Conservation (phyloP, 208 protist species). For the Acanthamoeba royreba region DNA sequence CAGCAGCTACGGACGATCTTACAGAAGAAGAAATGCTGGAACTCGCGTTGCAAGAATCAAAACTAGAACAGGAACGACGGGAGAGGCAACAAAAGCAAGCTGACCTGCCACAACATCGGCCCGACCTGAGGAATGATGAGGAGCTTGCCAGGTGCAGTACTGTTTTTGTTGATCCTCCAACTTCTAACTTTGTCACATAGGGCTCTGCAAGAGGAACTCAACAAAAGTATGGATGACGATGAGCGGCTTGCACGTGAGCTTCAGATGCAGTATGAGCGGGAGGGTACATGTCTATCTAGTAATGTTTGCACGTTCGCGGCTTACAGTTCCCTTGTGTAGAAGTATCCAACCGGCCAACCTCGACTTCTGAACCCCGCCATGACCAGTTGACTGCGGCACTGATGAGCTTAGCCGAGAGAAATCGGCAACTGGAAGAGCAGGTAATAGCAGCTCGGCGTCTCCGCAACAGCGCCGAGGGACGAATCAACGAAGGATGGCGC, state of each 20-base stretch:
- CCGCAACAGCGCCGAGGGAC: too few relatives aligned
- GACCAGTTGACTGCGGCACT: not conserved
- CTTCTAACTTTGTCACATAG: not conserved
- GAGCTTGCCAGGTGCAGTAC: not conserved
- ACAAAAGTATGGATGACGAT: not conserved
- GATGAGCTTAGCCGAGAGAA: not conserved
- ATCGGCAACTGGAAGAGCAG: not conserved
- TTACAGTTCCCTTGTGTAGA: too few relatives aligned
- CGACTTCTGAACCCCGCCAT: not conserved
- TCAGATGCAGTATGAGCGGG: not conserved
- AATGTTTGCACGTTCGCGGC: not conserved
- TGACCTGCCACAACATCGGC: too few relatives aligned
- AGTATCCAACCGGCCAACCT: not conserved
- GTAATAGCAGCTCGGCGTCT: not conserved
- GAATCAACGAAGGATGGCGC: not conserved
- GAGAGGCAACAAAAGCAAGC: too few relatives aligned
- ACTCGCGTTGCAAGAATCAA: too few relatives aligned
- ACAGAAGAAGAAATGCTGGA: too few relatives aligned
- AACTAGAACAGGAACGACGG: too few relatives aligned
- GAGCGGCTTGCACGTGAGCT: not conserved
- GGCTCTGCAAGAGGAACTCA: not conserved
- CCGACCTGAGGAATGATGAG: not conserved
- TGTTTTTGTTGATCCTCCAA: not conserved
- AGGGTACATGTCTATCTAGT: not conserved
- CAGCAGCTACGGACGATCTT: too few relatives aligned